Base-by-base conservation (phyloP, 768 basidiomycete species). In the Crepidotus variabilis region DNA sequence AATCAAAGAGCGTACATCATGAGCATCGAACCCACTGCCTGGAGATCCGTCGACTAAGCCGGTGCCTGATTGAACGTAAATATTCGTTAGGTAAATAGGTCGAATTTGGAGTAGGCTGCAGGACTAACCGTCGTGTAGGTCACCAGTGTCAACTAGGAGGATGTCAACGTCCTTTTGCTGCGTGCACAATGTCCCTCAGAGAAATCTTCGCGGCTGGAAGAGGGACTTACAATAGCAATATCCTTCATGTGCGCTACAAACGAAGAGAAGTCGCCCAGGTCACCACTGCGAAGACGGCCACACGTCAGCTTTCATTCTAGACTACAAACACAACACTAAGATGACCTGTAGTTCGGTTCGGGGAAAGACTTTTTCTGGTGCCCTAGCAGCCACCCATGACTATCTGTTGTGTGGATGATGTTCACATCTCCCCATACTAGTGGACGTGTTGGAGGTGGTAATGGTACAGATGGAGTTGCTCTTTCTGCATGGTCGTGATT, bases 361-460 rank as follows among this genome's bases (percentile, higher is more conserved):
- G 90, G 89, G 65, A 79, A 84, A 2, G 78, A 79, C 2, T 72
- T 16, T 63, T 92, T 87, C 62, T 91, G 89, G 72, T 96, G 93
- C 1, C 93, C 93, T 34, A 93, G 77, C 2, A 95, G 74, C 74
- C 77, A 75, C 32, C 77, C 74, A 72, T 90, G 87, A 39, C 82
- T 89, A 68, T 94, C 92, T 0, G 94, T 94, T 2, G 92, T 94
- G 63, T 87, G 85, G 47, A 94, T 78, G 63, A 94, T 81, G 66
- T 95, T 95, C 66, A 95, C 78, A 64, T 94, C 91, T 18, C 87
- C 85, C 94, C 93, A 94, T 52, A 83, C 81, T 11, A 96, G 77
- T 21, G 83, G 80, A 20, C 85, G 75, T 54, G 80, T 79, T 3
- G 92, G 92, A 16, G 76, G 76, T 0, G 82, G 72, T 28, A 86